Base-by-base conservation (phyloP, 2,329 filamentous ascomycete species). In the Aspergillus luchuensis region DNA sequence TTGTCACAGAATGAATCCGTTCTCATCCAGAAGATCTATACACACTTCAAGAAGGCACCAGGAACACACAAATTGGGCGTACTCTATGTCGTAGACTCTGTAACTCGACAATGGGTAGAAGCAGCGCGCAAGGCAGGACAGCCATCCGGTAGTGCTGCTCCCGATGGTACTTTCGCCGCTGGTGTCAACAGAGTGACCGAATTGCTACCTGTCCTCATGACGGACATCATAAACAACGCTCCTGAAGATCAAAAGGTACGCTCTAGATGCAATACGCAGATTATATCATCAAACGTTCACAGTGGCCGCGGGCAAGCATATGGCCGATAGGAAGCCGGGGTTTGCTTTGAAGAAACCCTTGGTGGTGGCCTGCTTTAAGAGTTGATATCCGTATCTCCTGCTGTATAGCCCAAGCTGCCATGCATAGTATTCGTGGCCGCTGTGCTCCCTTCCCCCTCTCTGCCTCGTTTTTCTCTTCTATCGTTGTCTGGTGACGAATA, bases 41-140 rank as follows among this genome's bases (percentile, higher is more conserved):
- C 93, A 67, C 93, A 97, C 74, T 96, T 98, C 85, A 97, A 96
- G 80, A 96, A 95, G 80, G 89, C 93, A 69, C 91, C 92, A 62
- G 88, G 88, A 76, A 96, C 92, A 76, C 94, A 99, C 86, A 99
- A 99, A 82, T 86, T 99, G 79, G 95, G 95, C 81, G 93, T 97
- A 75, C 89, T 99, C 81, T 99, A 99, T 89, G 93, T 98, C 81
- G 91, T 99, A 93, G 95, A 99, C 85, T 97, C 94, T 84, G 93
- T 99, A 86, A 94, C 93, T 78, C 92, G 95, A 80, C 94, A 96
- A 83, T 99, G 95, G 94, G 88, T 97, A 83, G 94, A 98, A 78
- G 91, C 92, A 80, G 94, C 95, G 73, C 95, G 93, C 80, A 86
- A 89, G 73, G 86, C 90, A 69, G 91, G 91, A 72, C 93, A 98